Percentiles rank a stretch among this genome's conserved stretches.
Evolutionary conservation across 192 early-diverging fungal genomes (phyloP).

Genomic region (Entomortierella lignicola): DNA sequence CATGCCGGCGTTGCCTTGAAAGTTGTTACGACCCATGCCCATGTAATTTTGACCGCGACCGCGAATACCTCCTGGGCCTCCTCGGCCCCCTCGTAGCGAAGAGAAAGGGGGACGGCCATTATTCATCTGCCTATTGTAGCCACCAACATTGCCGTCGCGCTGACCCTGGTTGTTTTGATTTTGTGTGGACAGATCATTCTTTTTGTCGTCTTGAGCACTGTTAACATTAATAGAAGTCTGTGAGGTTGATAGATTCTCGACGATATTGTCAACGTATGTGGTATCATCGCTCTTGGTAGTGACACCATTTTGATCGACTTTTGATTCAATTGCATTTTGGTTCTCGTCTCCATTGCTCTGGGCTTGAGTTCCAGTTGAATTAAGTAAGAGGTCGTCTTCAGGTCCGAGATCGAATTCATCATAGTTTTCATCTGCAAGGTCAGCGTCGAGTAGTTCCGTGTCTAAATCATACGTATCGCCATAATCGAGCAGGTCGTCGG

Average conservation of each 20-base stretch:
- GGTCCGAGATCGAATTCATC: constrained; percentile 32
- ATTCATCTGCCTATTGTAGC: background rate
- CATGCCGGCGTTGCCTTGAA: constrained; percentile 19
- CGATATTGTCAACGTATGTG: background rate
- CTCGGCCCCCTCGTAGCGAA: constrained; percentile 12
- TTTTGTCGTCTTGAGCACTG: background rate
- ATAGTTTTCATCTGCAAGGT: constrained; percentile 9
- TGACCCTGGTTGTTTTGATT: background rate
- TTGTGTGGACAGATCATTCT: background rate
- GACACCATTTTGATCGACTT: background rate
- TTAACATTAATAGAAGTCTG: background rate
- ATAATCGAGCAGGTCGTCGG: constrained; percentile 42
- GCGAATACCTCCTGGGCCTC: constrained; percentile 14
- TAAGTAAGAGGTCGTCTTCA: constrained; percentile 24
- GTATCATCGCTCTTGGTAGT: background rate
- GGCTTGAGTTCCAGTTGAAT: background rate
- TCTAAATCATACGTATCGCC: constrained; percentile 42
- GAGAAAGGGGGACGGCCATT: constrained; percentile 3
- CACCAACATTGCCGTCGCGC: background rate
- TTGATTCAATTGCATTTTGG: background rate
- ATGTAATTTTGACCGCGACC: background rate
- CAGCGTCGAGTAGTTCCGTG: constrained; percentile 21
- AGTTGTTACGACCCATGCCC: constrained; percentile 18
- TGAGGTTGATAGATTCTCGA: background rate
- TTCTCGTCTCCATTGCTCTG: background rate